Conservation (phyloP, 2,329 filamentous ascomycete genomes). For the Botrytis deweyae region DNA sequence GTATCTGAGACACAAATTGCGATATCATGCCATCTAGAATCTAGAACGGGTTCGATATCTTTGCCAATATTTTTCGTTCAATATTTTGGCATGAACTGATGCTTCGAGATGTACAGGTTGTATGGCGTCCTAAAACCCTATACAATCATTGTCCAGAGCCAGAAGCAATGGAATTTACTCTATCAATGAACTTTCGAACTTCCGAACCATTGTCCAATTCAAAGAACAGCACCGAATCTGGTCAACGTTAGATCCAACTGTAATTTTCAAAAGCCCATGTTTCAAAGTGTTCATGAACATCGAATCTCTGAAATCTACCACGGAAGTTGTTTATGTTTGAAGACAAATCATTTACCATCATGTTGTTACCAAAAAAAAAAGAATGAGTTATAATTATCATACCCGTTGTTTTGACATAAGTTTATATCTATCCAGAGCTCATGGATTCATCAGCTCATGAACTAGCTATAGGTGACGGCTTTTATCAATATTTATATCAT, state of each 20-base stretch:
- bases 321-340: background rate
- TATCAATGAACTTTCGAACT: no score
- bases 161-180: background rate
- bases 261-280: background rate
- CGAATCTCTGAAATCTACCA: background rate
- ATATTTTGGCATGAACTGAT: background rate
- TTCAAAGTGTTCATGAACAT: background rate
- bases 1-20: no score
- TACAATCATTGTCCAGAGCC: background rate
- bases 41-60: background rate
- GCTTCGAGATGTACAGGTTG: background rate
- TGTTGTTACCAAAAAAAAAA: background rate
- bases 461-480: no score
- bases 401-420: background rate
- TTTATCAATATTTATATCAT: background rate
- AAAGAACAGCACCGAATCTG: background rate
- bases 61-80: background rate
- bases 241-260: background rate
- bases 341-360: background rate
- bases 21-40: background rate
- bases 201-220: background rate
- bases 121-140: background rate
- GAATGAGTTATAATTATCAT: background rate
- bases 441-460: background rate
- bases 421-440: no score